phyloP scores from a whole-genome alignment of 177 flowering plant genomes.

The Telopea speciosissima region DNA sequence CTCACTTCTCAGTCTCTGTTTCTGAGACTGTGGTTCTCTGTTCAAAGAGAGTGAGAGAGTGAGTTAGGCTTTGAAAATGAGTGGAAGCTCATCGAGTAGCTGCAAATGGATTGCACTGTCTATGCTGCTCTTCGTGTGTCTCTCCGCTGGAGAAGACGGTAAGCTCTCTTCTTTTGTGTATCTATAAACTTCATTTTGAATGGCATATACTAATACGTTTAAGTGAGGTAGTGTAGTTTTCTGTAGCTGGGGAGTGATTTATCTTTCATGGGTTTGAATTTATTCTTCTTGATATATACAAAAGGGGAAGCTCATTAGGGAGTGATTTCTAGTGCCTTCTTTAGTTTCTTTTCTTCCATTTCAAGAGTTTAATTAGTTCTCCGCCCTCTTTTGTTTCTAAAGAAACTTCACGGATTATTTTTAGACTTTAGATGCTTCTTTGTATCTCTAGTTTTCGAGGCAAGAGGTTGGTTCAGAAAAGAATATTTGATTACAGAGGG shows the following conservation, averaged over 20 bases:
- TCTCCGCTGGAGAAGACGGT: constrained; percentile 30
- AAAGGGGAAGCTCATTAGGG: neutral
- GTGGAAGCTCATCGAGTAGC: constrained; percentile 13
- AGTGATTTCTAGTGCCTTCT: neutral
- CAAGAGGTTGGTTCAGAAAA: no score
- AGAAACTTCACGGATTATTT: neutral
- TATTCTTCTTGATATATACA: neutral
- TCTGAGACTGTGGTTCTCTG: constrained; percentile 5
- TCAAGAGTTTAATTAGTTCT: neutral
- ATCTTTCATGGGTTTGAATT: neutral
- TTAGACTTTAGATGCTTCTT: no score
- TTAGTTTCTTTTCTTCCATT: neutral
- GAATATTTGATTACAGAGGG: no score
- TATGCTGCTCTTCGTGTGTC: constrained; percentile 21
- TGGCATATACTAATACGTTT: neutral
- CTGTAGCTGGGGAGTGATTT: neutral
- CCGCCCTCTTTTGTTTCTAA: neutral
- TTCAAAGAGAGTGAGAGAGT: constrained; percentile 6
- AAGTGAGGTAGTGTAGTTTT: neutral
- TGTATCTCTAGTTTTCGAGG: no score
- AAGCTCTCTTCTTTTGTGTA: constrained; percentile 6
- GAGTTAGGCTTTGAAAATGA: constrained; percentile 18
- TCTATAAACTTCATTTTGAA: neutral
- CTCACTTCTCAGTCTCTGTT: neutral
- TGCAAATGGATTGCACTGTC: constrained; percentile 23